These are phyloP conservation scores for Barnettozyma sp. DNA, from an alignment of 805 yeast genomes.

Conservation along the genomic window DNA sequence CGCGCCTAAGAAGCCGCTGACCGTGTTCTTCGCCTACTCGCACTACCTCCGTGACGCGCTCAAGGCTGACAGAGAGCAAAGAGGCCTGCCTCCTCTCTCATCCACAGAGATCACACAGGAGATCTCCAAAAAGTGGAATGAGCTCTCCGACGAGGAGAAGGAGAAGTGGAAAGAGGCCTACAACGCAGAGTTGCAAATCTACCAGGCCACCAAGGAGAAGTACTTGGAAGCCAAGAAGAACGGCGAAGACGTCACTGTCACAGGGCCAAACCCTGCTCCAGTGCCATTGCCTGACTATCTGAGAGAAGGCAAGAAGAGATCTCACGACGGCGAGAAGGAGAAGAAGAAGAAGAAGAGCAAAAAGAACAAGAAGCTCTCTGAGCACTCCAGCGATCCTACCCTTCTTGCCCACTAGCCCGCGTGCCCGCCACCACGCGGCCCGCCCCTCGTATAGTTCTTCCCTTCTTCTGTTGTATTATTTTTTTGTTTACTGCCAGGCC, in stretches of 20 bases:
- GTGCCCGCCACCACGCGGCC: too few species aligned
- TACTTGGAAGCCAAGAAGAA: conserved; percentile 41
- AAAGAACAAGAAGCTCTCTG: conserved; percentile 35
- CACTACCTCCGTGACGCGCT: conserved; percentile 66
- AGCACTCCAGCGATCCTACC: conserved; percentile 6
- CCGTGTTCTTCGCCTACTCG: conserved; percentile 76
- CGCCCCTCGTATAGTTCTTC: too few species aligned
- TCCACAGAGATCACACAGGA: conserved; percentile 75
- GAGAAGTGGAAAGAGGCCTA: conserved; percentile 60
- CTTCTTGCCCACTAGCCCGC: conserved; percentile 1
- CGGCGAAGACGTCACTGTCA: conserved; percentile 24
- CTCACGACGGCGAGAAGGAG: conserved; percentile 29
- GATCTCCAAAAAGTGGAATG: conserved; percentile 76
- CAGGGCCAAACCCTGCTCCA: conserved; percentile 33
- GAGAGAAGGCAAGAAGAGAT: conserved; percentile 32
- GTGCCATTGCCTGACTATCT: conserved; percentile 32
- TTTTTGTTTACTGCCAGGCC: too few species aligned
- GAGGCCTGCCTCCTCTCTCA: conserved; percentile 55
- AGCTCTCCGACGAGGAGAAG: conserved; percentile 61
- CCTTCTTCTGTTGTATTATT: too few species aligned
- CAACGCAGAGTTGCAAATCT: conserved; percentile 36
- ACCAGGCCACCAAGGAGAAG: conserved; percentile 39
- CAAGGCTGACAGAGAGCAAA: conserved; percentile 56
- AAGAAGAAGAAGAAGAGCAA: conserved; percentile 47
- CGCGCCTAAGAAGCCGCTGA: conserved; percentile 93